Evolutionary conservation across 1,284 basidiomycete species (phyloP).

Genomic region (Irpex sp.): DNA sequence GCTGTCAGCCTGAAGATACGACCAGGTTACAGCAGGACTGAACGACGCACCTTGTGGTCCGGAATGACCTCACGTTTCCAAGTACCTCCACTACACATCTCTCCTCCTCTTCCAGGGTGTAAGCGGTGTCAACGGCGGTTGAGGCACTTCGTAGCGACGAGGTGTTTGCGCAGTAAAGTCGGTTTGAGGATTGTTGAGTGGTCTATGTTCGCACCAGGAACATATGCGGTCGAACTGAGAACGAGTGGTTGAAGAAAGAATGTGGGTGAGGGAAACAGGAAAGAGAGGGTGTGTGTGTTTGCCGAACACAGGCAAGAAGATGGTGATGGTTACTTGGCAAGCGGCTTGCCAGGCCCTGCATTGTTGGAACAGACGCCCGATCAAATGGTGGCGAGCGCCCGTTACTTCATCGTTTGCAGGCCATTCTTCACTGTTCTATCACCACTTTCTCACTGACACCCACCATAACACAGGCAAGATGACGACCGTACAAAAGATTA

Average conservation of each 20-base stretch:
- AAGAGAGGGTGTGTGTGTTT: constrained; percentile 4
- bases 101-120: constrained; percentile 16
- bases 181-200: constrained; percentile 35
- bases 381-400: background rate
- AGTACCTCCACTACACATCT: constrained; percentile 74
- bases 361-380: background rate
- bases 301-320: constrained; percentile 5
- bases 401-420: constrained; percentile 1
- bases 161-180: constrained; percentile 24
- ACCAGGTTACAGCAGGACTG: background rate
- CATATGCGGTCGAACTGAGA: constrained; percentile 36
- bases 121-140: constrained; percentile 11
- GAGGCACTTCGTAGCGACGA: constrained; percentile 15
- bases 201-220: constrained; percentile 57
- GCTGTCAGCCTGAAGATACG: no score
- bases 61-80: constrained; percentile 98
- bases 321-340: constrained; percentile 12
- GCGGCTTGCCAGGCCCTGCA: background rate
- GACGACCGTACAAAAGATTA: constrained; percentile 90
- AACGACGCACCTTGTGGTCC: constrained; percentile 85
- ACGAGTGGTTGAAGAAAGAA: constrained; percentile 31
- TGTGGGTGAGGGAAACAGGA: constrained; percentile 18
- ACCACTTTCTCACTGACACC: background rate
- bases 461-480: constrained; percentile 34
- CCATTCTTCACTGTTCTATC: constrained; percentile 13